These are phyloP conservation scores for Gossypium davidsonii DNA, from an alignment of 441 rosid species.

Conservation along the genomic window DNA sequence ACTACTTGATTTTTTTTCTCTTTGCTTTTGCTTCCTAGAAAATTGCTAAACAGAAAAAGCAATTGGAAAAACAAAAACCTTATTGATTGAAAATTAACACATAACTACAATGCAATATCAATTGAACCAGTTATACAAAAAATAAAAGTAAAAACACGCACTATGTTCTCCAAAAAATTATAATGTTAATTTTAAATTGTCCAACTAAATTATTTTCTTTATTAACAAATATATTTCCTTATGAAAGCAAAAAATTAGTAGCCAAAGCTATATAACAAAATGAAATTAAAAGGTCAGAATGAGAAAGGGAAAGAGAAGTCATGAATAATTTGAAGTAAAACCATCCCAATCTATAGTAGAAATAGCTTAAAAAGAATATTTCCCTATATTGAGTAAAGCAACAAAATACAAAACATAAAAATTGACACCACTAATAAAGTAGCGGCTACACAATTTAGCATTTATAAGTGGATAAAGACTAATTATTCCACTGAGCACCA, in stretches of 20 bases:
- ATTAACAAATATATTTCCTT: not conserved
- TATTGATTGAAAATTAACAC: not conserved
- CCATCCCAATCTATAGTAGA: not conserved
- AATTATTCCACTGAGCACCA: not conserved
- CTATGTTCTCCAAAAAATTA: not conserved
- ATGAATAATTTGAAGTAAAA: not conserved
- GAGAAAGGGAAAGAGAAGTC: not conserved
- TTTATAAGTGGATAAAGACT: not conserved
- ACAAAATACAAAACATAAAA: no score
- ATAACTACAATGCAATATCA: not conserved
- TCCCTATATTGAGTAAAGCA: not conserved
- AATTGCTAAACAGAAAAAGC: not conserved
- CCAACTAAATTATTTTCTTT: not conserved
- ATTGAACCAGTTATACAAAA: not conserved
- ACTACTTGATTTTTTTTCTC: not conserved
- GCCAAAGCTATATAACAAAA: not conserved
- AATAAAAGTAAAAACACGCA: not conserved
- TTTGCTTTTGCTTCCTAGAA: conserved; percentile 3
- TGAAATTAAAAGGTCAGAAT: not conserved
- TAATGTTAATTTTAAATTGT: not conserved
- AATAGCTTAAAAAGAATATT: not conserved
- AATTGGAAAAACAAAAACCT: not conserved
- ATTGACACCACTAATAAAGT: not conserved
- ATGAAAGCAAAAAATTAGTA: not conserved
- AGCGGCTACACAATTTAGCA: not conserved